Evolutionary conservation across 345 rosid species (phyloP).

Genomic region (Salix dunnii): DNA sequence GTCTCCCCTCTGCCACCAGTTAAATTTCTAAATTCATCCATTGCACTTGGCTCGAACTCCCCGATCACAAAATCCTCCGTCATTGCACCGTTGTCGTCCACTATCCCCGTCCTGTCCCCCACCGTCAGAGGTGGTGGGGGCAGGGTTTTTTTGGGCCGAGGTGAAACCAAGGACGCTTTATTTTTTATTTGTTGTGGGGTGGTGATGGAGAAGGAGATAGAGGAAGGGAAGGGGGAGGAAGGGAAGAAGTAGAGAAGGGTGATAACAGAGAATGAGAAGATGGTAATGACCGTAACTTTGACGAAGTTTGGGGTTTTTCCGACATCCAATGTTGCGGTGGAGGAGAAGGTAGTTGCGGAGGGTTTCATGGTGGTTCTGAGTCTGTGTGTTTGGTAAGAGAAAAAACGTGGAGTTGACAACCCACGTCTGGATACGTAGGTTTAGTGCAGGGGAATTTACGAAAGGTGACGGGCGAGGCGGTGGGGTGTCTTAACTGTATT

Average conservation of each 20-base stretch:
- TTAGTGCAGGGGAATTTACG: no score
- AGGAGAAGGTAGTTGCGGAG: neutral
- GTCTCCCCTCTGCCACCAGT: neutral
- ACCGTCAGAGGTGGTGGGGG: conserved; percentile 38
- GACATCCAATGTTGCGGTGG: conserved; percentile 18
- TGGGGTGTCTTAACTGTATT: no score
- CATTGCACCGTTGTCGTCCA: conserved; percentile 63
- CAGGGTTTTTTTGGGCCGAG: conserved; percentile 15
- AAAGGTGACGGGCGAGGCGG: no score
- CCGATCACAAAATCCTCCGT: conserved; percentile 44
- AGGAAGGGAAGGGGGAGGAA: conserved; percentile 18
- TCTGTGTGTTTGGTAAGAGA: neutral
- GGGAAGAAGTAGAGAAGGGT: conserved; percentile 19
- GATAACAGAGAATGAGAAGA: conserved; percentile 10
- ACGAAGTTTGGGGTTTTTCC: conserved; percentile 40
- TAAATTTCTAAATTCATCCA: conserved; percentile 27
- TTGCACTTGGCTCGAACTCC: conserved; percentile 25
- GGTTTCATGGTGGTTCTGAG: conserved; percentile 1
- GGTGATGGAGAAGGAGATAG: conserved; percentile 14
- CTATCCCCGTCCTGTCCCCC: conserved; percentile 42
- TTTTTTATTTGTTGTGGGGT: conserved; percentile 12
- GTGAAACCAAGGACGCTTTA: conserved; percentile 25
- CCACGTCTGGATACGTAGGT: no score
- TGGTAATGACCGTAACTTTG: conserved; percentile 31
- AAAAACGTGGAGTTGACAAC: no score